phyloP scores from a whole-genome alignment of 495 filamentous ascomycete species.

The Staphylotrichum tortipilum region DNA sequence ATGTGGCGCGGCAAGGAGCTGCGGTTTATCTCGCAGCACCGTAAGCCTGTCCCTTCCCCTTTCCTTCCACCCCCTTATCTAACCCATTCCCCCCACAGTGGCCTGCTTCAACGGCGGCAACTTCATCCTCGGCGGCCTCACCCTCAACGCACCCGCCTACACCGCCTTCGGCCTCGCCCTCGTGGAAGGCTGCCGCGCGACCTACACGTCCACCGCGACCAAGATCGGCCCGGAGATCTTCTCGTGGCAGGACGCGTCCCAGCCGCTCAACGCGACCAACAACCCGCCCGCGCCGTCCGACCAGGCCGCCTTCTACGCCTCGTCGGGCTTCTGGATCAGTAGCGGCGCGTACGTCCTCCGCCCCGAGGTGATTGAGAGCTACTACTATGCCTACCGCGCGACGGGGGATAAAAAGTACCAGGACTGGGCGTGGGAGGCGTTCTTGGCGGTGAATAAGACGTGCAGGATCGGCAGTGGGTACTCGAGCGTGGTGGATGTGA shows the following conservation, averaged over 20 bases:
- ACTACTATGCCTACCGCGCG: slow-evolving; percentile 78
- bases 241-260: slow-evolving; percentile 49
- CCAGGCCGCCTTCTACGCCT: slow-evolving; percentile 51
- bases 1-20: slow-evolving; percentile 47
- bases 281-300: slow-evolving; percentile 35
- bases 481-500: slow-evolving; percentile 58
- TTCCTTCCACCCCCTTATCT: not conserved
- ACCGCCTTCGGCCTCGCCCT: slow-evolving; percentile 68
- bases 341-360: slow-evolving; percentile 56
- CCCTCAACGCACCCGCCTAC: slow-evolving; percentile 54
- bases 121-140: slow-evolving; percentile 76
- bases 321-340: slow-evolving; percentile 68
- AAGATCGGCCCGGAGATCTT: slow-evolving; percentile 76
- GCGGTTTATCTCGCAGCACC: slow-evolving; percentile 50
- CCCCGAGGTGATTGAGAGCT: slow-evolving; percentile 79
- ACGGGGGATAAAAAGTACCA: slow-evolving; percentile 66
- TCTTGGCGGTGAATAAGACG: slow-evolving; percentile 58
- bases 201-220: slow-evolving; percentile 60
- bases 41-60: slow-evolving; percentile 20
- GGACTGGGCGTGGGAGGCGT: slow-evolving; percentile 81
- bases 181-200: slow-evolving; percentile 64
- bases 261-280: slow-evolving; percentile 21
- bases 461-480: slow-evolving; percentile 60
- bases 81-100: slow-evolving; percentile 23
- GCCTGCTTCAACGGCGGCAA: slow-evolving; percentile 83